phyloP scores from a whole-genome alignment of 495 filamentous ascomycete genomes.

The Cercophora newfieldiana region DNA sequence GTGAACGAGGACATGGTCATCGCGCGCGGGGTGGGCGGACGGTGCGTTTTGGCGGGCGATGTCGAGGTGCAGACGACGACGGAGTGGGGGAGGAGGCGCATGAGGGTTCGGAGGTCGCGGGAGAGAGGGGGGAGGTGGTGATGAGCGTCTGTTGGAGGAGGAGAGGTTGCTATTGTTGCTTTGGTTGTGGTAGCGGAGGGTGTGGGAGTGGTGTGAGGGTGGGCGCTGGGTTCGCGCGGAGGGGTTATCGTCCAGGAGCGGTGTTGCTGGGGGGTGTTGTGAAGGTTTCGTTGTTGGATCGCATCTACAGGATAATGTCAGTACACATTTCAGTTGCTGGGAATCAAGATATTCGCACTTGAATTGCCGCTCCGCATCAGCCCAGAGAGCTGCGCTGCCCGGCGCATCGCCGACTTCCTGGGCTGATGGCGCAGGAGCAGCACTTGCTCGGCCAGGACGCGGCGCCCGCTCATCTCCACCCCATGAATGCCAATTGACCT shows the following conservation, averaged over 20 bases:
- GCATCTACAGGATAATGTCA: not conserved
- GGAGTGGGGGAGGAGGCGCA: conserved; percentile 70
- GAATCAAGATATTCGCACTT: not conserved
- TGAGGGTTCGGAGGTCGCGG: conserved; percentile 56
- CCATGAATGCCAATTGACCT: conserved; percentile 23
- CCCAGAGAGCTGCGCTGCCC: not conserved
- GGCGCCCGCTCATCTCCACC: conserved; percentile 29
- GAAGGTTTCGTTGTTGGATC: conserved; percentile 7
- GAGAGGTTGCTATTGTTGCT: no score
- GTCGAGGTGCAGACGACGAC: conserved; percentile 70
- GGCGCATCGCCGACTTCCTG: conserved; percentile 3
- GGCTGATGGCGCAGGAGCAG: not conserved
- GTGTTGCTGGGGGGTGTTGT: conserved; percentile 7
- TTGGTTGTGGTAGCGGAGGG: not conserved
- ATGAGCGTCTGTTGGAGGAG: conserved; percentile 10
- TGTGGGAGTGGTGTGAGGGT: conserved; percentile 4
- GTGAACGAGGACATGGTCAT: conserved; percentile 86
- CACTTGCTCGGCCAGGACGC: conserved; percentile 27
- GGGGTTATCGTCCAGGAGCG: conserved; percentile 7
- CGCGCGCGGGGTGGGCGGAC: conserved; percentile 45
- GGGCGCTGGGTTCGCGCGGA: not conserved
- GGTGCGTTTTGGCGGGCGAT: conserved; percentile 26
- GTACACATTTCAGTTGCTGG: not conserved
- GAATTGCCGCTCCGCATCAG: not conserved
- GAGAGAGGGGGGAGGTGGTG: conserved; percentile 27